Base-by-base conservation (phyloP, 1,284 basidiomycete genomes). In the Wallemia ichthyophaga region DNA sequence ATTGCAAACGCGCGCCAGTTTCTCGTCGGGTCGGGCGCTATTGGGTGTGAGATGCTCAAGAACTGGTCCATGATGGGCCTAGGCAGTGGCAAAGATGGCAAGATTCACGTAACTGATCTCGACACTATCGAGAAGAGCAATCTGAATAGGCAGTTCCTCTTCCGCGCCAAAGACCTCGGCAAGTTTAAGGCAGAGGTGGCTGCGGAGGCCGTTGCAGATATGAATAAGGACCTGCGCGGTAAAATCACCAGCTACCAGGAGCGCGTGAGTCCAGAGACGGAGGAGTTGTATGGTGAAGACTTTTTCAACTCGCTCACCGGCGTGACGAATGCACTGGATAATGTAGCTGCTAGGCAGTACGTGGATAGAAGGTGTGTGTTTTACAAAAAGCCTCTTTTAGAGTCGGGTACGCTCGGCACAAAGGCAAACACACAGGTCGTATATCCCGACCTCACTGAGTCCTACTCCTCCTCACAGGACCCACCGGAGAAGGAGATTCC, bases 1-100 rank as follows among this genome's bases (percentile, higher is more conserved):
- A 83, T 99, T 61, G 77, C 80, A 59, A 85, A 87, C 67, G 81
- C 87, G 68, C 78, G 85, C 54, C 86, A 98, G 68, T 99, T 99
- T 78, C 77, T 99, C 27, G 94, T 99, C 59, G 94, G 94, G 7
- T 83, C 92, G 24, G 94, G 94, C 61, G 94, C 94, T 56, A 99
- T 99, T 69, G 94, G 94, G 25, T 99, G 95, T 68, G 94, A 99
- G 73, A 98, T 98, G 94, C 73, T 99, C 67, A 99, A 99, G 76
- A 99, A 99, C 72, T 99, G 94, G 94, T 84, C 85, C 66, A 89
- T 99, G 88, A 95, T 99, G 79, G 94, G 94, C 64, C 74, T 99
- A 57, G 92, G 79, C 15, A 78, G 82, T 48, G 87, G 85, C 1
- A 74, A 79, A 17, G 74, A 81, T 59, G 94, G 88, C 24, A 73